phyloP scores from a whole-genome alignment of 306 rosid genomes.

The Gillenia trifoliata region DNA sequence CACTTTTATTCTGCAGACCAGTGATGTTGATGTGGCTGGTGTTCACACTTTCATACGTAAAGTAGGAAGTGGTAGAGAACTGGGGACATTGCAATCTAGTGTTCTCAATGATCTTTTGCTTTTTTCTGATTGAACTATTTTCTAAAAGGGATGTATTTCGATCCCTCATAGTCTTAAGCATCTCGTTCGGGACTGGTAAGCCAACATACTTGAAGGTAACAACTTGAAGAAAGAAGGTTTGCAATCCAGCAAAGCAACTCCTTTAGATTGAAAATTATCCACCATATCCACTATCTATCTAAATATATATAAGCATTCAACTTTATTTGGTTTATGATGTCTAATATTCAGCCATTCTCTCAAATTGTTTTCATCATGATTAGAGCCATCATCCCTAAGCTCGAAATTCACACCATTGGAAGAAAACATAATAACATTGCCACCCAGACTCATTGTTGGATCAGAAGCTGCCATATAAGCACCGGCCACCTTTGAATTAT shows the following conservation, averaged over 20 bases:
- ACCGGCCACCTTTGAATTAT: slow-evolving; percentile 31
- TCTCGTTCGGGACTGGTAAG: slow-evolving; percentile 40
- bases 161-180: slow-evolving; percentile 26
- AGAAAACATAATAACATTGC: slow-evolving; percentile 34
- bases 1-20: slow-evolving; percentile 30
- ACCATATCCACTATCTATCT: slow-evolving; percentile 72
- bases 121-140: slow-evolving; percentile 41
- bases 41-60: slow-evolving; percentile 30
- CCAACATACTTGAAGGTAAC: slow-evolving; percentile 52
- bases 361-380: slow-evolving; percentile 51
- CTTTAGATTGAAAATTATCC: slow-evolving; percentile 54
- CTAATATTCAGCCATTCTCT: slow-evolving; percentile 75
- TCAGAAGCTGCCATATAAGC: slow-evolving; percentile 34
- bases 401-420: slow-evolving; percentile 19
- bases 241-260: slow-evolving; percentile 60
- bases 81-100: slow-evolving; percentile 37
- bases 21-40: slow-evolving; percentile 31
- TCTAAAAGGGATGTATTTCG: slow-evolving; percentile 39
- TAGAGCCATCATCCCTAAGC: slow-evolving; percentile 34
- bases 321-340: slow-evolving; percentile 46
- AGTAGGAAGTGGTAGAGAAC: slow-evolving; percentile 32
- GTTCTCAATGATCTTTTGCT: slow-evolving; percentile 46
- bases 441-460: slow-evolving; percentile 24
- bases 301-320: slow-evolving; percentile 56
- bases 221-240: slow-evolving; percentile 70